Evolutionary conservation across 495 filamentous ascomycete genomes (phyloP).

Genomic region (Penicillium cosmopolitanum): DNA sequence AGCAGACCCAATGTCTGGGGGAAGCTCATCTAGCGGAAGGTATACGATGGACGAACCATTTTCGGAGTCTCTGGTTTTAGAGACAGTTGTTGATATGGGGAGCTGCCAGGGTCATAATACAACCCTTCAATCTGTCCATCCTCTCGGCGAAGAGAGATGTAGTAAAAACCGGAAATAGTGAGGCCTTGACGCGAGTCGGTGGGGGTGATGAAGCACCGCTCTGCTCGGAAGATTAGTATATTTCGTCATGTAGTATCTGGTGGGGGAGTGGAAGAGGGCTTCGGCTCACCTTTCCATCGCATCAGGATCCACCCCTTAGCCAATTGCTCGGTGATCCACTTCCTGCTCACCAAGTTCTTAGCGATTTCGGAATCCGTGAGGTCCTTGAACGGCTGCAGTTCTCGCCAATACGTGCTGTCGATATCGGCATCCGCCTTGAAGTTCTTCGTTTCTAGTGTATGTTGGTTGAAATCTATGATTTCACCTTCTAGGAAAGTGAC

Average conservation of each 20-base stretch:
- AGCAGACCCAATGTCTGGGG: background rate
- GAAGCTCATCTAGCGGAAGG: constrained; percentile 38
- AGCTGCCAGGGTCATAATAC: constrained; percentile 74
- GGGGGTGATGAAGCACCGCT: constrained; percentile 73
- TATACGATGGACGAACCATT: constrained; percentile 47
- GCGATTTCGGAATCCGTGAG: constrained; percentile 61
- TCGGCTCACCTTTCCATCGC: constrained; percentile 71
- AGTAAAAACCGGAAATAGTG: constrained; percentile 79
- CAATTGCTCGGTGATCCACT: constrained; percentile 57
- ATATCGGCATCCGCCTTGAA: constrained; percentile 62
- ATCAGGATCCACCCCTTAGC: constrained; percentile 69
- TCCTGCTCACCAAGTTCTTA: constrained; percentile 59
- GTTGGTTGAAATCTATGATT: constrained; percentile 72
- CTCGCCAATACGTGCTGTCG: constrained; percentile 73
- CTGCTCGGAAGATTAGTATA: constrained; percentile 34
- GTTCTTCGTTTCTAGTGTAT: constrained; percentile 69
- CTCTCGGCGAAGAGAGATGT: constrained; percentile 63
- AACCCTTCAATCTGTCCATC: constrained; percentile 68
- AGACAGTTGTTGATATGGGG: constrained; percentile 70
- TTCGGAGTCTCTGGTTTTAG: constrained; percentile 54
- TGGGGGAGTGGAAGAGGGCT: background rate
- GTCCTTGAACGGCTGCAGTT: constrained; percentile 67
- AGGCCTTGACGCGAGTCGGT: constrained; percentile 60
- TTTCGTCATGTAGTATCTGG: too few species aligned
- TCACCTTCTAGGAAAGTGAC: constrained; percentile 77